Evolutionary conservation across 805 yeast species (phyloP).

Genomic region (Myxozyma melibiosi): DNA sequence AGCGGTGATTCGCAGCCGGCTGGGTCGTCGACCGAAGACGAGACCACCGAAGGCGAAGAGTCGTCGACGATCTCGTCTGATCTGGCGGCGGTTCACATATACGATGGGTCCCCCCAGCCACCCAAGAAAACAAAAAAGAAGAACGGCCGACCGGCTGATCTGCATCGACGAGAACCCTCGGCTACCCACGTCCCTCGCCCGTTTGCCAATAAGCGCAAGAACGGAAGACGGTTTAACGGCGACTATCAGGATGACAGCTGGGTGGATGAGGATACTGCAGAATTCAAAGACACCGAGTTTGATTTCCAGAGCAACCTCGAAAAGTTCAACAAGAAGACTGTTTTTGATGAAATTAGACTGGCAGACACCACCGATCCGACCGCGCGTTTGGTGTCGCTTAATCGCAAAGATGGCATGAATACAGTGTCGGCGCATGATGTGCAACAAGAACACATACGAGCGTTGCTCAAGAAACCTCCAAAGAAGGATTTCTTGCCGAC

Average conservation of each 20-base stretch:
- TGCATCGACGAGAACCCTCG: slow-evolving; percentile 21
- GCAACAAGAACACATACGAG: slow-evolving; percentile 30
- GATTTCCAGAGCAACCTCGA: slow-evolving; percentile 82
- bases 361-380: slow-evolving; percentile 62
- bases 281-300: slow-evolving; percentile 63
- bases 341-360: slow-evolving; percentile 66
- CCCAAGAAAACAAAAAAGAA: slow-evolving; percentile 7
- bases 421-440: slow-evolving; percentile 18
- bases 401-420: slow-evolving; percentile 45
- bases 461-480: slow-evolving; percentile 17
- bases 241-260: slow-evolving; percentile 36
- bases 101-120: slow-evolving; percentile 4
- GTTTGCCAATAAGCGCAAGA: slow-evolving; percentile 9
- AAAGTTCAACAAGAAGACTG: slow-evolving; percentile 77
- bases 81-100: slow-evolving; percentile 1
- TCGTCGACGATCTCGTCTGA: background rate
- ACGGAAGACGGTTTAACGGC: slow-evolving; percentile 27
- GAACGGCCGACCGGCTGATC: background rate
- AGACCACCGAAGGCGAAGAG: background rate
- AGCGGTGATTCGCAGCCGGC: background rate
- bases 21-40: background rate
- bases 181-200: slow-evolving; percentile 25
- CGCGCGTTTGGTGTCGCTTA: slow-evolving; percentile 73
- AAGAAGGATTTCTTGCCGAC: slow-evolving; percentile 24
- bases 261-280: slow-evolving; percentile 44